These are phyloP conservation scores for Hyparrhenia diplandra DNA, from an alignment of 176 grass and related monocot genomes.

Conservation along the genomic window DNA sequence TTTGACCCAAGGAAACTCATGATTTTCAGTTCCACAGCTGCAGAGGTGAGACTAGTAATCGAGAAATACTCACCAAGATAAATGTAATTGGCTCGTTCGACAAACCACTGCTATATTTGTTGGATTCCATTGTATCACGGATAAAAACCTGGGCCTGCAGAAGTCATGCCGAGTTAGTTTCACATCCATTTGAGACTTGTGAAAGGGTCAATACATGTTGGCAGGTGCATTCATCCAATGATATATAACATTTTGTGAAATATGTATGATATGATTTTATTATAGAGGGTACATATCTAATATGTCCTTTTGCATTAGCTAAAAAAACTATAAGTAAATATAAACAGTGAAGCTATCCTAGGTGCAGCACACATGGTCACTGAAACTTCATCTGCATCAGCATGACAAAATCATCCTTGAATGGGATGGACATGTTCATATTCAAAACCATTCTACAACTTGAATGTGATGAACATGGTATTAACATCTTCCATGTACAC, in stretches of 20 bases:
- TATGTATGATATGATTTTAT: background rate
- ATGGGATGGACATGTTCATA: background rate
- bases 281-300: background rate
- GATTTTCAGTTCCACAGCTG: background rate
- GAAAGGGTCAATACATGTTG: background rate
- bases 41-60: background rate
- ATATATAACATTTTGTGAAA: background rate
- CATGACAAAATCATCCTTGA: background rate
- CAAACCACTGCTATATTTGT: slow-evolving; percentile 41
- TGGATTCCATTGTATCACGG: slow-evolving; percentile 38
- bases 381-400: background rate
- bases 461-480: background rate
- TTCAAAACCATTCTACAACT: background rate
- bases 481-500: background rate
- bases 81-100: slow-evolving; percentile 29
- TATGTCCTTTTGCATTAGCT: background rate
- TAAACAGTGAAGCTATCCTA: background rate
- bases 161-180: slow-evolving; percentile 6
- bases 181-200: background rate
- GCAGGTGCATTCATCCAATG: background rate
- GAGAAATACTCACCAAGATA: slow-evolving; percentile 34
- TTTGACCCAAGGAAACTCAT: background rate
- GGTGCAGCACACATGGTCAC: background rate
- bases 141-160: slow-evolving; percentile 45
- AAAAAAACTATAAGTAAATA: background rate